phyloP scores from a whole-genome alignment of 1,284 basidiomycete species.

The Naganishia liquefaciens region DNA sequence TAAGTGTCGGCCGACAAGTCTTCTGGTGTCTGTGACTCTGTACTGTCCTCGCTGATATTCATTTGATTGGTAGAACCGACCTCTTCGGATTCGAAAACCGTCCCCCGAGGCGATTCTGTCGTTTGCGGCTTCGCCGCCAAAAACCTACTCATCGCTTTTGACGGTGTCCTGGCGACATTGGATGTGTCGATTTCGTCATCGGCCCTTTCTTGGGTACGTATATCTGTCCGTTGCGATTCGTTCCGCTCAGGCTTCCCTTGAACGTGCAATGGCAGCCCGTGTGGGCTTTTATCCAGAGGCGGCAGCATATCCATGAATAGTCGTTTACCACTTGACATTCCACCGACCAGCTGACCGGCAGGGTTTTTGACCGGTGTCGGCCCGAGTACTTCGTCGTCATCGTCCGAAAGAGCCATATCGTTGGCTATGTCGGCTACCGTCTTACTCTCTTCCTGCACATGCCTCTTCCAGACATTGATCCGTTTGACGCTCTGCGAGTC shows the following conservation, averaged over 20 bases:
- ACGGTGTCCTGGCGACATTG: slow-evolving; percentile 7
- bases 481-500: slow-evolving; percentile 16
- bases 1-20: not conserved
- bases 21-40: no score
- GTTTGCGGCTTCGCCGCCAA: slow-evolving; percentile 9
- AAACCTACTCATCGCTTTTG: slow-evolving; percentile 19
- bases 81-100: not conserved
- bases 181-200: not conserved
- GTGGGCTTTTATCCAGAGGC: not conserved
- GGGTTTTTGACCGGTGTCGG: slow-evolving; percentile 41
- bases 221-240: not conserved
- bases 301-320: slow-evolving; percentile 14
- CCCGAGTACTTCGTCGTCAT: slow-evolving; percentile 43
- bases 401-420: slow-evolving; percentile 29
- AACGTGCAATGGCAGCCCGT: not conserved
- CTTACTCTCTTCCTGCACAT: slow-evolving; percentile 15
- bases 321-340: slow-evolving; percentile 1
- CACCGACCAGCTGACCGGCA: not conserved
- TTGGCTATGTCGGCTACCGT: not conserved
- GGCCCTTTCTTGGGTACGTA: not conserved
- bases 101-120: not conserved
- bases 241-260: not conserved
- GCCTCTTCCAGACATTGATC: slow-evolving; percentile 18
- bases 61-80: not conserved
- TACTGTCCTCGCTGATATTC: no score